Evolutionary conservation across 1,139 yeast genomes (phyloP).

Genomic region (Scheffersomyces segobiensis): DNA sequence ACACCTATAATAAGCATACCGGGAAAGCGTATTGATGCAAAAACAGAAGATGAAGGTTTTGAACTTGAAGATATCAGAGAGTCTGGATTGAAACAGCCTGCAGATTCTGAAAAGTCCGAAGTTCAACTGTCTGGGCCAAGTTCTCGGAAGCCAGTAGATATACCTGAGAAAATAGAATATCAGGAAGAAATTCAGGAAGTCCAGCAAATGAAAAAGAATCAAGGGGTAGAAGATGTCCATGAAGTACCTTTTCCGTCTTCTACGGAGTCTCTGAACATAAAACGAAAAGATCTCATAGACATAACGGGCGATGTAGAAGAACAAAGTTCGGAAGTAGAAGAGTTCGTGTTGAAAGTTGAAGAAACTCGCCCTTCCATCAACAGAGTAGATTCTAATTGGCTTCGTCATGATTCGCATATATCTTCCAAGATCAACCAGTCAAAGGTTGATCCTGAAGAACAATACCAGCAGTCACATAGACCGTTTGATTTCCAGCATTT

Average conservation of each 20-base stretch:
- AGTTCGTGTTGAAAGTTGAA: slow-evolving; percentile 8
- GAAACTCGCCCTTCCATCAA: neutral
- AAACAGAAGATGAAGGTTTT: neutral
- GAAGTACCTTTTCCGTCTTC: neutral
- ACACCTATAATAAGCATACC: neutral
- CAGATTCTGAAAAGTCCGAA: neutral
- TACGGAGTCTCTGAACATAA: neutral
- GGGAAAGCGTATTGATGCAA: neutral
- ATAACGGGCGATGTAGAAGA: slow-evolving; percentile 16
- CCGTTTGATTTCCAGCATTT: slow-evolving; percentile 84
- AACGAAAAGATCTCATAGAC: slow-evolving; percentile 13
- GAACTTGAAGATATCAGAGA: slow-evolving; percentile 3
- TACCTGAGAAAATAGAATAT: neutral
- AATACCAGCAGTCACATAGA: slow-evolving; percentile 43
- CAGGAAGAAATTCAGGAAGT: neutral
- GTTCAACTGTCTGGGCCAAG: neutral
- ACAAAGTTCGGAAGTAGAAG: slow-evolving; percentile 15
- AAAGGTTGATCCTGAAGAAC: slow-evolving; percentile 26
- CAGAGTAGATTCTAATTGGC: neutral
- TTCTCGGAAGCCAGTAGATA: neutral
- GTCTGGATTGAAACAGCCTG: neutral
- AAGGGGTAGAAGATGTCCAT: neutral
- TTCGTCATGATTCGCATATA: neutral
- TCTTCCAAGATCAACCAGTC: neutral
- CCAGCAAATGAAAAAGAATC: neutral